Conservation (phyloP, 352 stramenopile genomes). For the Phytophthora nicotianae region DNA sequence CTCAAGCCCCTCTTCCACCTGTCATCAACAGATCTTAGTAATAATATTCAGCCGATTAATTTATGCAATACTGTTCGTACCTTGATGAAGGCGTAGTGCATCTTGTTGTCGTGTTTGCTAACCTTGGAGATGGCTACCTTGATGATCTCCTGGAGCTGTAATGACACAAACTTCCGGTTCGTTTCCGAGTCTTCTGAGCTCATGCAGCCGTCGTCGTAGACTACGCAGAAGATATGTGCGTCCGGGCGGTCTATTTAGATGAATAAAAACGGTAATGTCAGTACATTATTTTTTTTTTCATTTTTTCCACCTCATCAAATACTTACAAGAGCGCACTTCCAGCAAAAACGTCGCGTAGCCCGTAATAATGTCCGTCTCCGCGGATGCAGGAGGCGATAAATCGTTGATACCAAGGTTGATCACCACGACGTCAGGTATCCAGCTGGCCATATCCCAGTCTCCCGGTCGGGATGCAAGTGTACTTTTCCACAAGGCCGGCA, state of each 20-base stretch:
- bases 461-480: slow-evolving; percentile 76
- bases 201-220: slow-evolving; percentile 84
- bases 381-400: slow-evolving; percentile 80
- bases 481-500: slow-evolving; percentile 84
- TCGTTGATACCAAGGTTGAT: slow-evolving; percentile 88
- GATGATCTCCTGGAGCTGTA: slow-evolving; percentile 86
- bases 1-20: slow-evolving; percentile 73
- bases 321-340: slow-evolving; percentile 81
- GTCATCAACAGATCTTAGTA: slow-evolving; percentile 2
- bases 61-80: slow-evolving; percentile 29
- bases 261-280: neutral
- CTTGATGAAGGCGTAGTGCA: slow-evolving; percentile 86
- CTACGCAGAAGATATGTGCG: slow-evolving; percentile 88
- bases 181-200: slow-evolving; percentile 76
- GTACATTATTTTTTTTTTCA: neutral
- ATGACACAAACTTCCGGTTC: slow-evolving; percentile 78
- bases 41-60: neutral
- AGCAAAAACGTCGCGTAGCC: slow-evolving; percentile 74
- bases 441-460: slow-evolving; percentile 77
- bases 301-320: neutral
- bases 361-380: slow-evolving; percentile 83
- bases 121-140: slow-evolving; percentile 84
- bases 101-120: slow-evolving; percentile 76
- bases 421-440: slow-evolving; percentile 82
- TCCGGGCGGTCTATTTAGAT: slow-evolving; percentile 66